phyloP scores from a whole-genome alignment of 768 basidiomycete species.

The Rhodotorula kratochvilovae region DNA sequence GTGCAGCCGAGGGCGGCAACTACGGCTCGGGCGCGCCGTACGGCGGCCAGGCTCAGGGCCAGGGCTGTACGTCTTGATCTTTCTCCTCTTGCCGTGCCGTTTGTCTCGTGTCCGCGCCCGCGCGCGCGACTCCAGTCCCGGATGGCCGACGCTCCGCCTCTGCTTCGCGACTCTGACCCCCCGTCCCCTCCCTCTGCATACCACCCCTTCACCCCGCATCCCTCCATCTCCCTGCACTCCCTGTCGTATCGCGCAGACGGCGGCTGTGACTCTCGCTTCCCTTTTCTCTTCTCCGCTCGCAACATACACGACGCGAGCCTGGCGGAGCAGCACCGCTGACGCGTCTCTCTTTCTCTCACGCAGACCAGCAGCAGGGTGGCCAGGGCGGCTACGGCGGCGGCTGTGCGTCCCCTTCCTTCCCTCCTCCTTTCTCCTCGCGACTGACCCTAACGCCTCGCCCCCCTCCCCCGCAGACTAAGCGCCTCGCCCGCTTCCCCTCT shows the following conservation, averaged over 20 bases:
- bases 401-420: background rate
- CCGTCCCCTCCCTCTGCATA: background rate
- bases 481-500: background rate
- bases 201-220: background rate
- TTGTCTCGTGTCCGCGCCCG: background rate
- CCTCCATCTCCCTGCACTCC: background rate
- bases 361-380: constrained; percentile 27
- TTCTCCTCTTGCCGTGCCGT: background rate
- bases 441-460: background rate
- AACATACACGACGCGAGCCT: background rate
- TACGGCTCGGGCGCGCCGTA: constrained; percentile 38
- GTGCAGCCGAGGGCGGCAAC: constrained; percentile 4
- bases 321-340: background rate
- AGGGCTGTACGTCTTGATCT: constrained; percentile 22
- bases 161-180: background rate
- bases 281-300: background rate
- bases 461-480: constrained; percentile 4
- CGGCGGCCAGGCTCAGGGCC: constrained; percentile 33
- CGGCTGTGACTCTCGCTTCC: constrained; percentile 11
- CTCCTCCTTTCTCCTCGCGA: background rate
- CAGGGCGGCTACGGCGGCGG: constrained; percentile 37
- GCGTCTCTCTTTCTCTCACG: background rate
- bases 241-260: constrained; percentile 19
- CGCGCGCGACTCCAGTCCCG: too few relatives aligned
- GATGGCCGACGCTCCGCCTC: background rate